These are phyloP conservation scores for Bidens hawaiensis DNA, from an alignment of 140 eudicot species.

Conservation along the genomic window DNA sequence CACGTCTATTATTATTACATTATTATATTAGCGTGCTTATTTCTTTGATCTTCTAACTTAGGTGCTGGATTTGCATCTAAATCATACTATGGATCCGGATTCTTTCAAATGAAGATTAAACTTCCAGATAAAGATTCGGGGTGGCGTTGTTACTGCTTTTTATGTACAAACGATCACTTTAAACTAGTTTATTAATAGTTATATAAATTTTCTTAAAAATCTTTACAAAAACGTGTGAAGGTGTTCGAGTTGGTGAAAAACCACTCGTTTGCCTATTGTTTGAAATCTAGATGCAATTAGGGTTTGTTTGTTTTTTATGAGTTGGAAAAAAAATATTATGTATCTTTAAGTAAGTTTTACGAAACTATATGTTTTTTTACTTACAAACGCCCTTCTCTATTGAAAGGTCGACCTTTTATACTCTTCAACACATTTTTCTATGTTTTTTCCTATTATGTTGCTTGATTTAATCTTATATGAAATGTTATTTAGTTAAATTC, in stretches of 20 bases:
- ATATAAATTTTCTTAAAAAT: background rate
- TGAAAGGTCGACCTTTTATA: too few species aligned
- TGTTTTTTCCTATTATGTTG: background rate
- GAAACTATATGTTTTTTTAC: background rate
- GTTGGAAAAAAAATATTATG: background rate
- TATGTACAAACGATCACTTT: conserved; percentile 34
- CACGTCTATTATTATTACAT: background rate
- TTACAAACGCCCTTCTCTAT: background rate
- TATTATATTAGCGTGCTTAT: background rate
- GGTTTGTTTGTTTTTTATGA: background rate
- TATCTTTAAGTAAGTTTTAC: background rate
- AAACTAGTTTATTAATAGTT: background rate
- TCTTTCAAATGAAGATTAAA: conserved; percentile 70
- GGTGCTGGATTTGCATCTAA: conserved; percentile 78
- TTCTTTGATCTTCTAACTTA: background rate
- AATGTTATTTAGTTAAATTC: conserved; percentile 35
- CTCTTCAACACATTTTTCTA: background rate
- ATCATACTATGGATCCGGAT: conserved; percentile 59
- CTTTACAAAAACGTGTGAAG: background rate
- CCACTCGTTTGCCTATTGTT: background rate
- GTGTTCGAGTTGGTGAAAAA: background rate
- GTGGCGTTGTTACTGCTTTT: conserved; percentile 77
- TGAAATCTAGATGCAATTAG: background rate
- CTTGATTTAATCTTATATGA: background rate
- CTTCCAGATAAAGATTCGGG: conserved; percentile 54